Conservation (phyloP, 768 basidiomycete species). For the Gymnopilus junonius region DNA sequence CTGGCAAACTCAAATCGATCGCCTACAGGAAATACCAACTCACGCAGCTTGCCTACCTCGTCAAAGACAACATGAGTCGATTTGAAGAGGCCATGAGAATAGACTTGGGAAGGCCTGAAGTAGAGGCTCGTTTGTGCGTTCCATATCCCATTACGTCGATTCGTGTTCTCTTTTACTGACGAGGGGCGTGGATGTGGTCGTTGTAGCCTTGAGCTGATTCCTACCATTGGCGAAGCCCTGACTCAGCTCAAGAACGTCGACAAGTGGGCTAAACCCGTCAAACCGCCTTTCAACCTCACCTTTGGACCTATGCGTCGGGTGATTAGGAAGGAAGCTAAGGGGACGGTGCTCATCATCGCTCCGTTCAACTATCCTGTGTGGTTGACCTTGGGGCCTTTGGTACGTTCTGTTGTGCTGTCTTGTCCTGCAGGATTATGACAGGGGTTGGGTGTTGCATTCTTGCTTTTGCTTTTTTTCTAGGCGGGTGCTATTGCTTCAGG, state of each 20-base stretch:
- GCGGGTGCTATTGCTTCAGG: conserved; percentile 82
- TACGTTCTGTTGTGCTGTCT: conserved; percentile 29
- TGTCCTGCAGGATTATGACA: too few relatives aligned
- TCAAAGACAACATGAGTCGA: conserved; percentile 71
- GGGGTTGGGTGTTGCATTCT: too few relatives aligned
- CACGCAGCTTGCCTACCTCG: conserved; percentile 70
- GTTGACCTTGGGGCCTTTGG: conserved; percentile 61
- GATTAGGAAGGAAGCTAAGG: conserved; percentile 79
- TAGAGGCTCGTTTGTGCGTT: conserved; percentile 59
- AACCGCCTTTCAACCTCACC: conserved; percentile 56
- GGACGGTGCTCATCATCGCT: conserved; percentile 67
- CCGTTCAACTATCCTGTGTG: conserved; percentile 81
- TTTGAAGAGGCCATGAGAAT: conserved; percentile 60
- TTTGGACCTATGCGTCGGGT: conserved; percentile 64
- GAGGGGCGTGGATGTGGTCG: background rate
- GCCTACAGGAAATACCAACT: conserved; percentile 77
- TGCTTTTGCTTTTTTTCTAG: too few relatives aligned
- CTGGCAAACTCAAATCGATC: conserved; percentile 69
- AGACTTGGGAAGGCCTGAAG: conserved; percentile 67
- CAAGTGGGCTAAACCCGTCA: conserved; percentile 74
- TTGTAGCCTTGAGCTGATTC: conserved; percentile 62
- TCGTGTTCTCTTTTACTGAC: background rate
- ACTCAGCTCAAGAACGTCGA: conserved; percentile 65
- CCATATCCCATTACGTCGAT: background rate
- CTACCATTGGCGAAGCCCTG: conserved; percentile 55